These are phyloP conservation scores for Kurtzmaniella quercitrusa DNA, from an alignment of 1,139 yeast genomes.

Conservation along the genomic window DNA sequence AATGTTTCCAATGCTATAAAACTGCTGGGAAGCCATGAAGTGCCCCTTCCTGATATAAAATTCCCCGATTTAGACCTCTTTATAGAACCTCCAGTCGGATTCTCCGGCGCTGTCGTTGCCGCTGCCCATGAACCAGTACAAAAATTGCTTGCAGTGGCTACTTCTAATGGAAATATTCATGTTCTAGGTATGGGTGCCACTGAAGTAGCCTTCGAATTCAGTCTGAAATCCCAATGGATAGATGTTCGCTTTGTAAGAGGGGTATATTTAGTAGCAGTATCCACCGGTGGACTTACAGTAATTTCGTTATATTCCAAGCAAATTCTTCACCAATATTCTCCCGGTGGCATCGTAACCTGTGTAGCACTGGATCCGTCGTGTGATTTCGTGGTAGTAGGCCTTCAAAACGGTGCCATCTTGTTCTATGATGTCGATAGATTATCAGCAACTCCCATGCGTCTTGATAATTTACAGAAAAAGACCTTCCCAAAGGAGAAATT, in stretches of 20 bases:
- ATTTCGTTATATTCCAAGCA: slow-evolving; percentile 65
- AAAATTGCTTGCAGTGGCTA: slow-evolving; percentile 76
- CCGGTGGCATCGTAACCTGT: slow-evolving; percentile 58
- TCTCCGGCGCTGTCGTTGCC: slow-evolving; percentile 43
- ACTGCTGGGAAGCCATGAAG: slow-evolving; percentile 37
- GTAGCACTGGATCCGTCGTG: slow-evolving; percentile 78
- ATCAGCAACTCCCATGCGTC: slow-evolving; percentile 55
- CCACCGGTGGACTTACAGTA: slow-evolving; percentile 51
- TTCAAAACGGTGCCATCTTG: slow-evolving; percentile 67
- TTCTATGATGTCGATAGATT: slow-evolving; percentile 87
- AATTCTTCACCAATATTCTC: slow-evolving; percentile 52
- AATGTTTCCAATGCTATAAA: slow-evolving; percentile 52
- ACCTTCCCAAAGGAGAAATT: slow-evolving; percentile 45
- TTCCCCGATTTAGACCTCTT: slow-evolving; percentile 31
- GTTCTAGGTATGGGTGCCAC: slow-evolving; percentile 85
- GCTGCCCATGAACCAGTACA: slow-evolving; percentile 87
- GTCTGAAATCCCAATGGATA: slow-evolving; percentile 48
- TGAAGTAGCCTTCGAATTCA: slow-evolving; percentile 60
- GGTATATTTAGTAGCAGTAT: slow-evolving; percentile 69
- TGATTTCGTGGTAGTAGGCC: slow-evolving; percentile 82
- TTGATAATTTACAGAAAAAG: slow-evolving; percentile 69
- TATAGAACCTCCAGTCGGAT: slow-evolving; percentile 34
- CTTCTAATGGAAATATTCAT: slow-evolving; percentile 58
- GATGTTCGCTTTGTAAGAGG: slow-evolving; percentile 71
- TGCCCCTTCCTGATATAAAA: slow-evolving; percentile 36